phyloP scores from a whole-genome alignment of 306 rosid species.

The Alnus glutinosa region DNA sequence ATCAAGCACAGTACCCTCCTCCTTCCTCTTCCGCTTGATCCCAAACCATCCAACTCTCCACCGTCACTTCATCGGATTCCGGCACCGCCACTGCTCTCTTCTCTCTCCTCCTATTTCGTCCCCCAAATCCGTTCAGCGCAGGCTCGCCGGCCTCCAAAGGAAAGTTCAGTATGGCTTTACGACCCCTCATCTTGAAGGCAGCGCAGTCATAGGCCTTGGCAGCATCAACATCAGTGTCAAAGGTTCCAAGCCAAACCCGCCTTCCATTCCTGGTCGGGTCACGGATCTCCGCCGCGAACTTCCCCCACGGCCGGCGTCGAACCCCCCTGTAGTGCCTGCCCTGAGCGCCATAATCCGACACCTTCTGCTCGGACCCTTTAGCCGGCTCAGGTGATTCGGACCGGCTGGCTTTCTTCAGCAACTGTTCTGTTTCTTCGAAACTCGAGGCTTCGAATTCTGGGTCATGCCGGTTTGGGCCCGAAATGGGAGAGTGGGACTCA shows the following conservation, averaged over 20 bases:
- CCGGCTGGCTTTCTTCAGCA: constrained; percentile 3
- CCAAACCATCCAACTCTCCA: constrained; percentile 27
- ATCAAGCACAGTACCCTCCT: neutral
- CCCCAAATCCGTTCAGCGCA: constrained; percentile 24
- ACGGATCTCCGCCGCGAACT: constrained; percentile 83
- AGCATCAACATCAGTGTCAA: constrained; percentile 63
- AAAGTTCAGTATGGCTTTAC: constrained; percentile 69
- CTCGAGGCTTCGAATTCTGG: neutral
- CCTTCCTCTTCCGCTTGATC: neutral
- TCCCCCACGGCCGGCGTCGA: constrained; percentile 83
- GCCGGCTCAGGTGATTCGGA: constrained; percentile 8
- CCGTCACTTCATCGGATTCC: constrained; percentile 7
- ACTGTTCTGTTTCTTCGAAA: constrained; percentile 22
- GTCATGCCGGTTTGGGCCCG: constrained; percentile 19
- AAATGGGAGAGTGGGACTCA: constrained; percentile 36
- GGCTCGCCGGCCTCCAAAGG: constrained; percentile 66
- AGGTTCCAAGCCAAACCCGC: constrained; percentile 89
- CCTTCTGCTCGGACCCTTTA: constrained; percentile 10
- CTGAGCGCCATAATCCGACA: constrained; percentile 5
- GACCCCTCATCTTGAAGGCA: constrained; percentile 80
- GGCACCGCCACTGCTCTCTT: constrained; percentile 11
- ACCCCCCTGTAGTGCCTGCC: constrained; percentile 68
- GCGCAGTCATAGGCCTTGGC: constrained; percentile 80
- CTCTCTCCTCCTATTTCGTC: constrained; percentile 49
- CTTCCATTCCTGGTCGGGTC: constrained; percentile 66